These are phyloP conservation scores for Artomyces pyxidatus DNA, from an alignment of 768 basidiomycete genomes.

Conservation along the genomic window DNA sequence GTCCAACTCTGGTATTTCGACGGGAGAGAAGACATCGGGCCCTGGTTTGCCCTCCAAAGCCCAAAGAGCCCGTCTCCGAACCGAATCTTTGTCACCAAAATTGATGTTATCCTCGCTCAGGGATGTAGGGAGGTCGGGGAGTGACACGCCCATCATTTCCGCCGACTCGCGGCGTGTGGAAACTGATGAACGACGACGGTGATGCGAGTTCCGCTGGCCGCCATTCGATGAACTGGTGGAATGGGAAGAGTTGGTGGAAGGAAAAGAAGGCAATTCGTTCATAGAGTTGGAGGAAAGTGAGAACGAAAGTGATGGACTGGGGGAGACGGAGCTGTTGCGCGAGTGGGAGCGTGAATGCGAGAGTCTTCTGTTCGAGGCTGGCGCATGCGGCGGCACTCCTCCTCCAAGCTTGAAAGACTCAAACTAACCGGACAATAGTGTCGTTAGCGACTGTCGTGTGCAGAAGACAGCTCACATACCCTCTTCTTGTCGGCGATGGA, in stretches of 20 bases:
- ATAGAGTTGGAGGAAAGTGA: constrained; percentile 18
- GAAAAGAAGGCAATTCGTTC: constrained; percentile 15
- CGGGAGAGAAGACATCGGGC: constrained; percentile 53
- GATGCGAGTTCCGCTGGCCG: constrained; percentile 69
- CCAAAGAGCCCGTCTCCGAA: constrained; percentile 76
- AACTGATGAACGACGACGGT: constrained; percentile 78
- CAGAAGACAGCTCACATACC: constrained; percentile 21
- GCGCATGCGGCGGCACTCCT: constrained; percentile 23
- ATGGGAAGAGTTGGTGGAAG: constrained; percentile 33
- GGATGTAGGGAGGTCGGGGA: constrained; percentile 57
- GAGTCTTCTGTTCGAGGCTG: constrained; percentile 33
- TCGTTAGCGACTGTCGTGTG: background rate
- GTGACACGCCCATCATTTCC: constrained; percentile 79
- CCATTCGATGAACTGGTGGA: constrained; percentile 24
- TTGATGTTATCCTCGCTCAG: constrained; percentile 61
- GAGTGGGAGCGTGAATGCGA: constrained; percentile 65
- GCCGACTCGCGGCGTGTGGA: constrained; percentile 87
- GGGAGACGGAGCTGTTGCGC: constrained; percentile 49
- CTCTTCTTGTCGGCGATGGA: constrained; percentile 34
- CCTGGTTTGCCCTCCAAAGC: constrained; percentile 82
- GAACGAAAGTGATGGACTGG: constrained; percentile 14
- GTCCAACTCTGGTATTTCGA: constrained; percentile 76
- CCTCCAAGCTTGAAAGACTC: constrained; percentile 66
- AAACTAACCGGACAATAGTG: constrained; percentile 35
- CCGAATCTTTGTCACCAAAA: constrained; percentile 66